Evolutionary conservation across 306 rosid species (phyloP).

Genomic region (Acacia crassicarpa): DNA sequence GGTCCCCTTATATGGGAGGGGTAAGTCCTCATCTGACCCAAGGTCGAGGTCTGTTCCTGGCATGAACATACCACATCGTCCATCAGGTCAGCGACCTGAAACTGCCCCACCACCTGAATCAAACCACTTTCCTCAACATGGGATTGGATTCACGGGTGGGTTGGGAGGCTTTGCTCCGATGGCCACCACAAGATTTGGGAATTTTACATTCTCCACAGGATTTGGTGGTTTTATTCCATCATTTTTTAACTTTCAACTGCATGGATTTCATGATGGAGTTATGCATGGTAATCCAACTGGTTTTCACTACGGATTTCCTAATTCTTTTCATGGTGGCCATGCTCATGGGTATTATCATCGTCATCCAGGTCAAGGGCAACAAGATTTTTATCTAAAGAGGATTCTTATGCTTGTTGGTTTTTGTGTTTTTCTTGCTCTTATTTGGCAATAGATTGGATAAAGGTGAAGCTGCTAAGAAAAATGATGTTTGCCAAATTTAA

Average conservation of each 20-base stretch:
- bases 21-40: constrained; percentile 82
- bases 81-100: constrained; percentile 81
- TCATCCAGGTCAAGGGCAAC: constrained; percentile 60
- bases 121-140: constrained; percentile 59
- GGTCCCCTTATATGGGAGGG: constrained; percentile 88
- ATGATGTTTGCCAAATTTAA: not conserved
- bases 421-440: constrained; percentile 62
- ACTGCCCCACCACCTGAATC: constrained; percentile 78
- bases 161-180: constrained; percentile 73
- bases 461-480: constrained; percentile 1
- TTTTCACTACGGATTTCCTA: constrained; percentile 63
- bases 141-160: constrained; percentile 75
- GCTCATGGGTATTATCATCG: constrained; percentile 53
- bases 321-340: constrained; percentile 60
- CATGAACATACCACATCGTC: constrained; percentile 68
- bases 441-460: constrained; percentile 58
- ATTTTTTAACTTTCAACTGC: constrained; percentile 66
- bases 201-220: constrained; percentile 75
- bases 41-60: constrained; percentile 78
- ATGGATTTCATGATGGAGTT: constrained; percentile 64
- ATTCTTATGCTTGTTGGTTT: constrained; percentile 56
- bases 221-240: constrained; percentile 81
- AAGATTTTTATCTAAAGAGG: constrained; percentile 64
- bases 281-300: constrained; percentile 57
- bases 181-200: constrained; percentile 76